A percentile compares a stretch with the other conserved stretches of the same genome.
These are phyloP conservation scores for Myxozyma neglecta DNA, from an alignment of 805 yeast species.

Conservation along the genomic window DNA sequence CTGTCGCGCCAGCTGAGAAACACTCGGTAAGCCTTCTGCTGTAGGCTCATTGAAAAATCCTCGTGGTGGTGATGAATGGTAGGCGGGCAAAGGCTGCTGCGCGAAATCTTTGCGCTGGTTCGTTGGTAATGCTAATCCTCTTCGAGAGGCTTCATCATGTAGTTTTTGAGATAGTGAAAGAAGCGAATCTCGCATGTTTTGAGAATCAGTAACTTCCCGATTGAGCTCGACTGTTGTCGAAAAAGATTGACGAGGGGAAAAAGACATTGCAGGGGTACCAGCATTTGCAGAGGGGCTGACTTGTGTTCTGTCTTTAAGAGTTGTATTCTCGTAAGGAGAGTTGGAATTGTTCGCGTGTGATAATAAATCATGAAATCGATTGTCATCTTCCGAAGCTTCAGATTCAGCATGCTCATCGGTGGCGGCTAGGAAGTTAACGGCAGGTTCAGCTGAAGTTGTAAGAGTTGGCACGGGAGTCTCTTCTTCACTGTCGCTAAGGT, in stretches of 20 bases:
- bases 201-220: not conserved
- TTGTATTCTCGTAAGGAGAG: not conserved
- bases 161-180: not conserved
- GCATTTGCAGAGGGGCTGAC: not conserved
- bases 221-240: not conserved
- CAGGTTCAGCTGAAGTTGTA: not conserved
- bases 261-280: not conserved
- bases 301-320: not conserved
- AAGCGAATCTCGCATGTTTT: not conserved
- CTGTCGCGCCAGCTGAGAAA: not conserved
- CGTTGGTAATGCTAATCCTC: not conserved
- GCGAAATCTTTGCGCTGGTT: not conserved
- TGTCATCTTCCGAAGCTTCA: not conserved
- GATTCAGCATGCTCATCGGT: not conserved
- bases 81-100: not conserved
- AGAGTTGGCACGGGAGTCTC: conserved; percentile 9
- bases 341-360: not conserved
- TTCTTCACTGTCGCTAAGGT: conserved; percentile 31
- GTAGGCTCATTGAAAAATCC: conserved; percentile 7
- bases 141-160: not conserved
- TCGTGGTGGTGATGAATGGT: conserved; percentile 1
- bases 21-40: not conserved
- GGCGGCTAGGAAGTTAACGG: not conserved
- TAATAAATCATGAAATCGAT: not conserved
- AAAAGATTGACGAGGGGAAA: not conserved